A percentile compares a stretch with the other conserved stretches of the same genome.
Conservation (phyloP, 169 alveolate genomes). For the Plasmodium adleri region DNA sequence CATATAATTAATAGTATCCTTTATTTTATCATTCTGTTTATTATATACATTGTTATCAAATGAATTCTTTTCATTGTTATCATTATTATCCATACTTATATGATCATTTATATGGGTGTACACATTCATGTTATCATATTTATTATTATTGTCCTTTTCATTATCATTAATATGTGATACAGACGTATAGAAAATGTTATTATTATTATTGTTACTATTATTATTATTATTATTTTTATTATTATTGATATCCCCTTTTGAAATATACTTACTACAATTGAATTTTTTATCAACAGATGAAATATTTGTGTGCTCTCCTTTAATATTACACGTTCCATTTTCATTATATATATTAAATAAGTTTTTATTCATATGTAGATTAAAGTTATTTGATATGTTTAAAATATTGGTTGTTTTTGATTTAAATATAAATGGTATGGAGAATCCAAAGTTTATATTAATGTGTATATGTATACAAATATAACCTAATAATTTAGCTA, state of each 20-base stretch:
- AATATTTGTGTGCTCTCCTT: background rate
- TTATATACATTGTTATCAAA: background rate
- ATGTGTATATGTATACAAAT: conserved; percentile 64
- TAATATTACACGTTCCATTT: background rate
- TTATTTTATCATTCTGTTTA: background rate
- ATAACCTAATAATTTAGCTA: conserved; percentile 61
- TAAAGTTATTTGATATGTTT: conserved; percentile 28
- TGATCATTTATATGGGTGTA: background rate
- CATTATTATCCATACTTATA: background rate
- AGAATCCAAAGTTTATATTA: conserved; percentile 49
- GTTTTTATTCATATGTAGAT: background rate
- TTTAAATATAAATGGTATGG: conserved; percentile 54
- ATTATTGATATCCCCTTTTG: background rate
- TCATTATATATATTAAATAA: background rate
- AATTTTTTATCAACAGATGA: background rate
- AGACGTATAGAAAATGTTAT: background rate
- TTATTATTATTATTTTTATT: background rate
- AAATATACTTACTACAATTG: background rate
- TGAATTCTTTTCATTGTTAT: background rate
- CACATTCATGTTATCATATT: background rate
- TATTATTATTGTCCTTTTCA: background rate
- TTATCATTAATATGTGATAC: background rate
- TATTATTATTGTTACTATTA: too few species aligned
- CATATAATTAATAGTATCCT: too few species aligned
- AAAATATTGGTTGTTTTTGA: conserved; percentile 37